These are phyloP conservation scores for Viola pubescens DNA, from an alignment of 441 rosid genomes.

Conservation along the genomic window DNA sequence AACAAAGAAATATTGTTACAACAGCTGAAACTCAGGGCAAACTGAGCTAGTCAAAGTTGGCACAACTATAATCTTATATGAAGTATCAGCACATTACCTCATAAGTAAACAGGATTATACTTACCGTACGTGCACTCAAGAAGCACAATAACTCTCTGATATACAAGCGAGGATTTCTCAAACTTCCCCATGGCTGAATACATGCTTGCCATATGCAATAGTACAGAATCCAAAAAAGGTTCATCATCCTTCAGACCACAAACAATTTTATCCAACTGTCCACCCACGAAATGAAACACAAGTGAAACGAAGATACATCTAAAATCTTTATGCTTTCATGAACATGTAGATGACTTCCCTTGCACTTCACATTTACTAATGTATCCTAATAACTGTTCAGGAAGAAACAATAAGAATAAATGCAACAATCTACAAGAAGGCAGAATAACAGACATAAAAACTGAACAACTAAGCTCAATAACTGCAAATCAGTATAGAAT, in stretches of 20 bases:
- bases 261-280: conserved; percentile 57
- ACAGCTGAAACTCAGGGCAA: neutral
- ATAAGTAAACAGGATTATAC: conserved; percentile 2
- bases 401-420: neutral
- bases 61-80: neutral
- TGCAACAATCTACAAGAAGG: neutral
- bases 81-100: too few species aligned
- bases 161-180: conserved; percentile 42
- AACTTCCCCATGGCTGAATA: conserved; percentile 56
- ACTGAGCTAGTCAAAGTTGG: neutral
- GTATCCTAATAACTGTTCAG: neutral
- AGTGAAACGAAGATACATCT: conserved; percentile 11
- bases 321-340: neutral
- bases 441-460: neutral
- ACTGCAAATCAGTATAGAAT: neutral
- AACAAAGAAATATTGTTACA: neutral
- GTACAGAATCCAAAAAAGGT: conserved; percentile 58
- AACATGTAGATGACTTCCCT: neutral
- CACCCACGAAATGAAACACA: conserved; percentile 19
- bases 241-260: conserved; percentile 40
- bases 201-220: conserved; percentile 80
- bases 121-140: conserved; percentile 58
- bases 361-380: neutral
- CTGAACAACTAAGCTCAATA: neutral
- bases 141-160: conserved; percentile 47